Evolutionary conservation across 352 stramenopile genomes (phyloP).

Genomic region (Phytophthora gonapodyides): DNA sequence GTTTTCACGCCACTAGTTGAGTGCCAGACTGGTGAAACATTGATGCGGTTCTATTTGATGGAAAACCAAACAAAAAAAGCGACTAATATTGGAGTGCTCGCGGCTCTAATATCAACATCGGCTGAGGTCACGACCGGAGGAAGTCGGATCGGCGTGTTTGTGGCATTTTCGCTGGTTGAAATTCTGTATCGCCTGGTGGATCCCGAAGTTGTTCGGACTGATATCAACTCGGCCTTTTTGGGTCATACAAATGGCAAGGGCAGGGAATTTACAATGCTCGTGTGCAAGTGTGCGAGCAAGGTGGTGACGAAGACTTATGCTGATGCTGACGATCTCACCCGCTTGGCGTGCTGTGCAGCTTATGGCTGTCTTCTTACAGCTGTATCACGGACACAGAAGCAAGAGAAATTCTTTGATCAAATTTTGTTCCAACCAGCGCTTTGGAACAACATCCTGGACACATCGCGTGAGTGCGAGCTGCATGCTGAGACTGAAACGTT

Average conservation of each 20-base stretch:
- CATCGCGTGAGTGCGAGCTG: conserved; percentile 45
- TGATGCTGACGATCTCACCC: conserved; percentile 39
- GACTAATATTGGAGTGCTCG: conserved; percentile 54
- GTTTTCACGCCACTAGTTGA: conserved; percentile 62
- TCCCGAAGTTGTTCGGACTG: conserved; percentile 61
- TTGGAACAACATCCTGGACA: conserved; percentile 73
- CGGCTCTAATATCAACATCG: conserved; percentile 59
- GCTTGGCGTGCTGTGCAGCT: conserved; percentile 62
- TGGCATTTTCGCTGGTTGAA: conserved; percentile 69
- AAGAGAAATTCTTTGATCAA: conserved; percentile 88
- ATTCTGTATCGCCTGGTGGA: conserved; percentile 68
- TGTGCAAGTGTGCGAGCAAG: conserved; percentile 85
- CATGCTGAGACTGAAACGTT: conserved; percentile 56
- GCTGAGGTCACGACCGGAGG: conserved; percentile 41
- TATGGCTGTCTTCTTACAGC: conserved; percentile 79
- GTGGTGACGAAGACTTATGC: conserved; percentile 59
- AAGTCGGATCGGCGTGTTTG: conserved; percentile 50
- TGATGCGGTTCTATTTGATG: conserved; percentile 59
- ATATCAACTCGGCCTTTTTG: conserved; percentile 76
- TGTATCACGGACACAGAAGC: conserved; percentile 81
- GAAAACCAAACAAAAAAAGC: conserved; percentile 31
- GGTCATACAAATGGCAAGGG: conserved; percentile 74
- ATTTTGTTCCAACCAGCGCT: conserved; percentile 79
- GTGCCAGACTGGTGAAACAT: conserved; percentile 33
- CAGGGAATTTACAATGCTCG: conserved; percentile 83